phyloP scores from a whole-genome alignment of 306 rosid genomes.

The Herpetospermum pedunculosum region DNA sequence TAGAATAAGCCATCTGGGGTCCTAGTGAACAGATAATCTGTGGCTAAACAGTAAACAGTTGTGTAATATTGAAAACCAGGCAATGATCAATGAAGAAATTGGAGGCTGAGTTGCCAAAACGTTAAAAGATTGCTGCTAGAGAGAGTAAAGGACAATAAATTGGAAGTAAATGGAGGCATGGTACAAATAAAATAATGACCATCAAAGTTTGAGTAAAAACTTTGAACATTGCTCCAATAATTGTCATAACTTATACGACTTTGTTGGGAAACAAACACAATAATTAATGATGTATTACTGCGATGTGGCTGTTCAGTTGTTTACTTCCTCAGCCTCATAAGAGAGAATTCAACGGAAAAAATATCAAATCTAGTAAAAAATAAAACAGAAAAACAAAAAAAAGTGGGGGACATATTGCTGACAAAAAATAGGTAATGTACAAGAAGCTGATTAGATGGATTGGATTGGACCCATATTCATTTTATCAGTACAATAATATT shows the following conservation, averaged over 20 bases:
- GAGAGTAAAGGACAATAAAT: neutral
- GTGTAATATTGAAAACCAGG: neutral
- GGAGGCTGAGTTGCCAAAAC: neutral
- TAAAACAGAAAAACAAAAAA: neutral
- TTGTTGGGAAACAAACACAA: neutral
- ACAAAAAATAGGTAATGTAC: neutral
- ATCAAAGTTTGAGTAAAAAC: slow-evolving; percentile 2
- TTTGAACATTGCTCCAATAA: slow-evolving; percentile 3
- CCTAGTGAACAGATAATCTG: neutral
- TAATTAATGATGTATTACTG: neutral
- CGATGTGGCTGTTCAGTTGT: neutral
- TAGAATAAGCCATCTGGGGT: neutral
- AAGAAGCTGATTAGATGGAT: neutral
- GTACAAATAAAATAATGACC: slow-evolving; percentile 1
- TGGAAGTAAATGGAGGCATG: slow-evolving; percentile 1
- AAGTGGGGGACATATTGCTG: neutral
- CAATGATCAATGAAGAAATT: neutral
- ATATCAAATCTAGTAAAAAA: neutral
- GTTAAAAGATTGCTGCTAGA: neutral
- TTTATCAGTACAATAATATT: neutral
- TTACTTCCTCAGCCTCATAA: neutral
- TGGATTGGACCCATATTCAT: neutral
- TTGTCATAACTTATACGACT: slow-evolving; percentile 1
- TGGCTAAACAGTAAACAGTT: neutral
- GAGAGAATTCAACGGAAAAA: neutral